Percentiles rank a stretch among this genome's conserved stretches.
These are phyloP conservation scores for Blastobotrys muscicola DNA, from an alignment of 805 yeast genomes.

Conservation along the genomic window DNA sequence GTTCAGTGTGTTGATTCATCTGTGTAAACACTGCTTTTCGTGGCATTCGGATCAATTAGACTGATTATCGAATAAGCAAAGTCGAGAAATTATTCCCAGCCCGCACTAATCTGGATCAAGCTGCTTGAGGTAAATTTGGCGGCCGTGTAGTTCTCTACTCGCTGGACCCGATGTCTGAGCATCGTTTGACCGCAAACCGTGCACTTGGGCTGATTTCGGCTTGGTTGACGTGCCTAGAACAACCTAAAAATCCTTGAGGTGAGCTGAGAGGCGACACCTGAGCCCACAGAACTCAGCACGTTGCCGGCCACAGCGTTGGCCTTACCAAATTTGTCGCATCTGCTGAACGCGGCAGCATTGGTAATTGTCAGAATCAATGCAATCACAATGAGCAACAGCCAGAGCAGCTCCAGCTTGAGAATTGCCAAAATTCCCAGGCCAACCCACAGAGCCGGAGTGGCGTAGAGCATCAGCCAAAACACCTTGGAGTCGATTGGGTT, in stretches of 20 bases:
- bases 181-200: too few relatives aligned
- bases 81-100: too few relatives aligned
- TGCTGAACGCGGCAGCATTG: conserved; percentile 82
- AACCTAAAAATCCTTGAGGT: neutral
- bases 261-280: conserved; percentile 5
- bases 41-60: too few relatives aligned
- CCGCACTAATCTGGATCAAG: too few relatives aligned
- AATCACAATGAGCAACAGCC: conserved; percentile 35
- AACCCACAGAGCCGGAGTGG: conserved; percentile 68
- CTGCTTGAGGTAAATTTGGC: too few relatives aligned
- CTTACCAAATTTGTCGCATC: conserved; percentile 86
- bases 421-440: conserved; percentile 68
- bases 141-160: too few relatives aligned
- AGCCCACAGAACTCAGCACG: conserved; percentile 15
- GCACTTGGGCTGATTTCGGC: too few relatives aligned
- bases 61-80: too few relatives aligned
- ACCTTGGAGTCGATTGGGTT: conserved; percentile 88
- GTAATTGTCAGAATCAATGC: conserved; percentile 67
- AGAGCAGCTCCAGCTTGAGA: conserved; percentile 63
- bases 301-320: conserved; percentile 55
- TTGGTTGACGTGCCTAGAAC: too few relatives aligned
- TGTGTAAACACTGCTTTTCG: too few relatives aligned
- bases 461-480: conserved; percentile 75
- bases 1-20: too few relatives aligned
- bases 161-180: too few relatives aligned